phyloP scores from a whole-genome alignment of 2,329 filamentous ascomycete genomes.

The Cladophialophora psammophila region DNA sequence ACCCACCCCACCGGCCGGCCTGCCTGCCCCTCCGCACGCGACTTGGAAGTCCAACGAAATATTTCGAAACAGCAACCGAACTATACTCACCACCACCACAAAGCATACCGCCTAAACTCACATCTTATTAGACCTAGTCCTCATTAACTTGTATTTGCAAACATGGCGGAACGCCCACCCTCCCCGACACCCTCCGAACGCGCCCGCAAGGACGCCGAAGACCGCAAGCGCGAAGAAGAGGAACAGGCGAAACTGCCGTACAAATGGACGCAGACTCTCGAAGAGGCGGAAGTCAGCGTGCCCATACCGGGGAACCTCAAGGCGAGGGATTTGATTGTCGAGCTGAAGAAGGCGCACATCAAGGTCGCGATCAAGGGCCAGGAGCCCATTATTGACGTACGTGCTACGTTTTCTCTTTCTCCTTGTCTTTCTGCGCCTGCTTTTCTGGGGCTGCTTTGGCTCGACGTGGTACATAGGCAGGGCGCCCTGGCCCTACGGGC shows the following conservation, averaged over 20 bases:
- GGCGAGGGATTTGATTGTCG: constrained; percentile 80
- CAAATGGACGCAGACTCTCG: constrained; percentile 95
- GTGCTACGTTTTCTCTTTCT: constrained; percentile 35
- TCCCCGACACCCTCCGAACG: constrained; percentile 63
- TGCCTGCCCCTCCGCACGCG: constrained; percentile 11
- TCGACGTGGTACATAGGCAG: not conserved
- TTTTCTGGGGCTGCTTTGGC: not conserved
- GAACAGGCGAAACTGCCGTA: constrained; percentile 94
- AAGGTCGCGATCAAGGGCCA: constrained; percentile 87
- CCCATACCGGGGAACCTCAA: constrained; percentile 83
- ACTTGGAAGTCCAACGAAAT: constrained; percentile 4
- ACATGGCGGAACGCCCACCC: constrained; percentile 36
- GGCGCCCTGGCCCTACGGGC: not conserved
- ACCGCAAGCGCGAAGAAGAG: constrained; percentile 75
- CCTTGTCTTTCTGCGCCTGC: not conserved
- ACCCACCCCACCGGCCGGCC: not conserved
- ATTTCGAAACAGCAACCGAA: not conserved
- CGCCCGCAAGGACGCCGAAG: constrained; percentile 63
- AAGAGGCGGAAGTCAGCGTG: constrained; percentile 81
- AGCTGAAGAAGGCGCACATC: constrained; percentile 79
- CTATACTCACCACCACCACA: not conserved
- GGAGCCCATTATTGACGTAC: constrained; percentile 79
- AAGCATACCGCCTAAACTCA: too few relatives aligned
- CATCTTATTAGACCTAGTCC: too few relatives aligned
- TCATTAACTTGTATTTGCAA: not conserved